Evolutionary conservation across 257 asterid genomes (phyloP).

Genomic region (Plantago elongata): DNA sequence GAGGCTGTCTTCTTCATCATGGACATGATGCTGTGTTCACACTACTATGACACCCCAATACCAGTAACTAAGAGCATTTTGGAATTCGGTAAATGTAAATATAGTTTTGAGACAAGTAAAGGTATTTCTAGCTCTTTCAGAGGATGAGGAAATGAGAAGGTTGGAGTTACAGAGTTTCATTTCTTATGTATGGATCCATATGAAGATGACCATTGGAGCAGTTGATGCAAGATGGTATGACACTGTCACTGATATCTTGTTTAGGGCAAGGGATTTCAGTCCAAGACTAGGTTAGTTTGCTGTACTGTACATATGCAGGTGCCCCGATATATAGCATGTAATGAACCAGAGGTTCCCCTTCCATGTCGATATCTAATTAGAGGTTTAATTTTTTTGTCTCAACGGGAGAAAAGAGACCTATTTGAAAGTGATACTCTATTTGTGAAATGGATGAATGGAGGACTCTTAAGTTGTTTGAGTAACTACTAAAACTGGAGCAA

Average conservation of each 20-base stretch:
- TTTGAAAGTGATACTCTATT: too few relatives aligned
- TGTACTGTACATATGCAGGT: too few relatives aligned
- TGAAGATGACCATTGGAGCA: background rate
- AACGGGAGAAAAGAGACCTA: too few relatives aligned
- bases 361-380: too few relatives aligned
- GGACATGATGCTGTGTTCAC: conserved; percentile 7
- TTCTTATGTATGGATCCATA: conserved; percentile 1
- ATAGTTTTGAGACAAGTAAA: conserved; percentile 16
- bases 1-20: background rate
- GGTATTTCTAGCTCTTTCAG: background rate
- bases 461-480: too few relatives aligned
- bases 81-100: conserved; percentile 16
- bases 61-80: background rate
- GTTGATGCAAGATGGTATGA: background rate
- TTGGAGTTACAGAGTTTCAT: background rate
- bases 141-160: background rate
- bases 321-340: too few relatives aligned
- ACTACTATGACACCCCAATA: conserved; percentile 3
- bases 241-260: background rate
- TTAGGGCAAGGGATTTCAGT: background rate
- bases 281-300: too few relatives aligned
- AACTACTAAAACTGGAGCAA: too few relatives aligned
- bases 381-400: too few relatives aligned
- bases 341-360: too few relatives aligned
- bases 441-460: too few relatives aligned